Conservation (phyloP, 2,329 filamentous ascomycete genomes). For the Aspergillus ustus region DNA sequence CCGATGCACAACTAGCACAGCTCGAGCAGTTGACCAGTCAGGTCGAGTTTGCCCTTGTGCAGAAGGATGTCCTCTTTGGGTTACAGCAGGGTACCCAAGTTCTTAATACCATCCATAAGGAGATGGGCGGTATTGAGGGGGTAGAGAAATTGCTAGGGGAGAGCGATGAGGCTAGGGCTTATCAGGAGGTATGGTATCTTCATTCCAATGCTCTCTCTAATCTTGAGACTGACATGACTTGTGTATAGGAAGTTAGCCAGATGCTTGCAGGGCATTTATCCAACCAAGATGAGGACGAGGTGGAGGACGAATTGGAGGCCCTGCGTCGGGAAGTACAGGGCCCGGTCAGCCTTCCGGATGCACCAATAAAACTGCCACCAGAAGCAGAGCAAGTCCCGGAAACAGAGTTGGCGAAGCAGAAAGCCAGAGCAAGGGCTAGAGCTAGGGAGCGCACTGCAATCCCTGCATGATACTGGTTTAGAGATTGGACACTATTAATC, state of each 20-base stretch:
- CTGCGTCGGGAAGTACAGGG: slow-evolving; percentile 68
- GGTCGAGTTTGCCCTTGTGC: slow-evolving; percentile 94
- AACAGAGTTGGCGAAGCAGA: slow-evolving; percentile 36
- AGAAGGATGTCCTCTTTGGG: slow-evolving; percentile 94
- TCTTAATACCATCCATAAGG: slow-evolving; percentile 85
- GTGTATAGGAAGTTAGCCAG: slow-evolving; percentile 79
- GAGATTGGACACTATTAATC: not conserved
- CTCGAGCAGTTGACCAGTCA: slow-evolving; percentile 84
- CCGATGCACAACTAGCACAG: slow-evolving; percentile 91
- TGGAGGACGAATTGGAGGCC: slow-evolving; percentile 89
- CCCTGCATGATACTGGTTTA: slow-evolving; percentile 15
- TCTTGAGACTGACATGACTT: slow-evolving; percentile 4
- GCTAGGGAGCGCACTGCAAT: slow-evolving; percentile 25
- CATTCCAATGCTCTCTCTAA: not conserved
- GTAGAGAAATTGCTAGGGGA: slow-evolving; percentile 97
- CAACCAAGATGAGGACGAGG: slow-evolving; percentile 95
- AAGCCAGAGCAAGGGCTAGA: slow-evolving; percentile 36
- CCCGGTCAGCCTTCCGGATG: slow-evolving; percentile 42
- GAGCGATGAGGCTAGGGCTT: slow-evolving; percentile 84
- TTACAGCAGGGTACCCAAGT: slow-evolving; percentile 90
- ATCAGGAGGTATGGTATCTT: slow-evolving; percentile 71
- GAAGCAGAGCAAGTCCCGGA: slow-evolving; percentile 22
- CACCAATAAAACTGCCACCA: slow-evolving; percentile 40
- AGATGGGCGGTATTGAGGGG: slow-evolving; percentile 93
- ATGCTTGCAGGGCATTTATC: slow-evolving; percentile 88